phyloP scores from a whole-genome alignment of 2,329 filamentous ascomycete genomes.

The Pseudopyrenochaeta lycopersici region DNA sequence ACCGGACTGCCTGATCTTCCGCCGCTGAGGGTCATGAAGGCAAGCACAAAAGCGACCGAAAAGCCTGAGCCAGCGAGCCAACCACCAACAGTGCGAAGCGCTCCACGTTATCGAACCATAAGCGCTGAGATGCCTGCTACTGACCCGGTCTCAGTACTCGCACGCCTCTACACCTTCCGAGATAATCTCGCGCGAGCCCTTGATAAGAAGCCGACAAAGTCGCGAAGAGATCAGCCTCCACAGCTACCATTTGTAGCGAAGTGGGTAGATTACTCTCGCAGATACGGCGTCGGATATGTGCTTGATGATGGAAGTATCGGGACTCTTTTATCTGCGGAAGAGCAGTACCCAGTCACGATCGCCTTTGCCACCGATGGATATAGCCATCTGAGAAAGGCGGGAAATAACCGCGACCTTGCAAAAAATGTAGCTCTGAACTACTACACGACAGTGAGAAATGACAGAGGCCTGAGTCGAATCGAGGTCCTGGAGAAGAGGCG shows the following conservation, averaged over 20 bases:
- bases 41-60: slow-evolving; percentile 25
- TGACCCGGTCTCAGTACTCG: slow-evolving; percentile 56
- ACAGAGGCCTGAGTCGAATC: slow-evolving; percentile 69
- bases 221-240: slow-evolving; percentile 59
- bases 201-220: slow-evolving; percentile 45
- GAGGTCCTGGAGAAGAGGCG: slow-evolving; percentile 67
- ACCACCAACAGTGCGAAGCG: slow-evolving; percentile 27
- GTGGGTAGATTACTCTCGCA: slow-evolving; percentile 90
- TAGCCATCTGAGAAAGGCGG: slow-evolving; percentile 73
- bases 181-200: slow-evolving; percentile 58
- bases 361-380: slow-evolving; percentile 77
- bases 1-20: slow-evolving; percentile 35
- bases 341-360: slow-evolving; percentile 69
- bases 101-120: slow-evolving; percentile 32
- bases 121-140: slow-evolving; percentile 47
- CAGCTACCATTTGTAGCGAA: slow-evolving; percentile 70
- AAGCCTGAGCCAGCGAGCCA: slow-evolving; percentile 26
- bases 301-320: slow-evolving; percentile 83
- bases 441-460: slow-evolving; percentile 73
- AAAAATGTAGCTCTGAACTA: slow-evolving; percentile 68
- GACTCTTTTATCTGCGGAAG: slow-evolving; percentile 64
- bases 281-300: slow-evolving; percentile 85
- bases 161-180: slow-evolving; percentile 54
- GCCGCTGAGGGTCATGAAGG: slow-evolving; percentile 32
- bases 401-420: slow-evolving; percentile 61